Evolutionary conservation across 2,329 filamentous ascomycete species (phyloP).

Genomic region (Fusarium avenaceum): DNA sequence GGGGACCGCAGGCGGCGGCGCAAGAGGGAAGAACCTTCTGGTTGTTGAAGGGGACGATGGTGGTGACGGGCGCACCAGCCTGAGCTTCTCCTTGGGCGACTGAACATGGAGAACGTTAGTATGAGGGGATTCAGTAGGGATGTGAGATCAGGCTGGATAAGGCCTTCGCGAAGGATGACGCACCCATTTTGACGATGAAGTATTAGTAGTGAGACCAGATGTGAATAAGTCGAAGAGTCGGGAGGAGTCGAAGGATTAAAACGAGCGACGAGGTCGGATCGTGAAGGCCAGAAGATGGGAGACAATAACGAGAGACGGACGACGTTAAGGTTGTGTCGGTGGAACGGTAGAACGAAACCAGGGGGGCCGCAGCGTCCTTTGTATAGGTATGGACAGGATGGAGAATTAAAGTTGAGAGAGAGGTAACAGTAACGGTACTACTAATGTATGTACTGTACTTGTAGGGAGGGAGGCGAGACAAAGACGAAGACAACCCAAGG

Average conservation of each 20-base stretch:
- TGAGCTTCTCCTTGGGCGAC: constrained; percentile 19
- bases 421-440: too few relatives aligned
- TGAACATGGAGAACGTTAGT: constrained; percentile 31
- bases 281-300: constrained; percentile 4
- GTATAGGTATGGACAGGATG: constrained; percentile 4
- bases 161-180: constrained; percentile 25
- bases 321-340: constrained; percentile 29
- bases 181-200: constrained; percentile 56
- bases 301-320: not conserved
- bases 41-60: constrained; percentile 68
- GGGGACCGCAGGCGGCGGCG: constrained; percentile 68
- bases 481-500: too few relatives aligned
- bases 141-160: constrained; percentile 36
- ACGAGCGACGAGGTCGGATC: constrained; percentile 23
- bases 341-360: constrained; percentile 1
- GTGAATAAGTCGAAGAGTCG: not conserved
- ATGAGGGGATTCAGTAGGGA: constrained; percentile 21
- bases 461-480: not conserved
- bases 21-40: constrained; percentile 69
- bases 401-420: constrained; percentile 5
- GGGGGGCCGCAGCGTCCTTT: constrained; percentile 28
- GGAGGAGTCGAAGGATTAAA: constrained; percentile 5
- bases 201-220: not conserved
- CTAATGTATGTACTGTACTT: not conserved
- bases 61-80: constrained; percentile 55